Percentiles rank a stretch among this genome's conserved stretches.
Conservation (phyloP, 179 eudicot species). For the Vitellaria paradoxa region DNA sequence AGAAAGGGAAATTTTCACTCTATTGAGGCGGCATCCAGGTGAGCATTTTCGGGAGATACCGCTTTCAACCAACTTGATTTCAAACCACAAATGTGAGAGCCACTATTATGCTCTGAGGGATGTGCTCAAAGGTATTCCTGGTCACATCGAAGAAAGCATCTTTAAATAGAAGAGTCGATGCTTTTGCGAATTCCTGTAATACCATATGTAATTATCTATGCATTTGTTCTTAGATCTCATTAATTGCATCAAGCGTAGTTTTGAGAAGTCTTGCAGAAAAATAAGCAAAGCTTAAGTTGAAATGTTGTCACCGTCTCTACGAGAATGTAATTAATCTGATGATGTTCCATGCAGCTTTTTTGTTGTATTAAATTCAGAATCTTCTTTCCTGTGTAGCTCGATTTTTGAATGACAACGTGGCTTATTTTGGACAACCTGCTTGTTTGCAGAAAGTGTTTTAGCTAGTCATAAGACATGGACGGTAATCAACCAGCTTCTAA, state of each 20-base stretch:
- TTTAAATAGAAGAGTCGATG: conserved; percentile 14
- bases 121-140: conserved; percentile 80
- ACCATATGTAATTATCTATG: neutral
- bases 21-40: conserved; percentile 73
- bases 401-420: no score
- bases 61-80: conserved; percentile 70
- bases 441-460: no score
- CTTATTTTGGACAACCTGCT: no score
- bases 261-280: neutral
- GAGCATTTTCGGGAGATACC: conserved; percentile 77
- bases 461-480: no score
- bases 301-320: no score
- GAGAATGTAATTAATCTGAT: no score
- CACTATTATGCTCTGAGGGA: conserved; percentile 87
- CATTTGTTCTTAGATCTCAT: neutral
- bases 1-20: conserved; percentile 54
- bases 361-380: no score
- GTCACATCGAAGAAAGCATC: conserved; percentile 27
- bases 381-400: no score
- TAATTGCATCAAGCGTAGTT: neutral
- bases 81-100: conserved; percentile 90
- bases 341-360: no score
- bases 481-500: no score
- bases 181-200: neutral
- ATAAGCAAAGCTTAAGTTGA: no score